A percentile compares a stretch with the other conserved stretches of the same genome.
Conservation (phyloP, 441 rosid genomes). For the Brassica hybrid region DNA sequence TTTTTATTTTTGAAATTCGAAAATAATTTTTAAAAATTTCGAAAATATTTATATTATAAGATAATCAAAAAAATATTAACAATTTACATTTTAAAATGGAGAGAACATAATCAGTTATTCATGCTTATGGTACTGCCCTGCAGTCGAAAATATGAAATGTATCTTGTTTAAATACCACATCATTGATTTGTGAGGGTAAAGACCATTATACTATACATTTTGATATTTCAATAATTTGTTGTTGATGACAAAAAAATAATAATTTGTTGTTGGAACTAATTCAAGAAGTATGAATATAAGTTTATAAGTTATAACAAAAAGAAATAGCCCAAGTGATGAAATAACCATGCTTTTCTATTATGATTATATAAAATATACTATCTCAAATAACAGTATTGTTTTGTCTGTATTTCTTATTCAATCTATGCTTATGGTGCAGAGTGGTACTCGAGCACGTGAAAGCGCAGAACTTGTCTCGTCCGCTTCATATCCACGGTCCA, state of each 20-base stretch:
- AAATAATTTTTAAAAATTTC: no score
- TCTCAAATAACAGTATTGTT: slow-evolving; percentile 3
- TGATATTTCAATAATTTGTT: not conserved
- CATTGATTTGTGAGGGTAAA: not conserved
- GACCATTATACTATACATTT: not conserved
- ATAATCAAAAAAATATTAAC: no score
- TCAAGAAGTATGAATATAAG: not conserved
- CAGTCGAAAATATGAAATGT: not conserved
- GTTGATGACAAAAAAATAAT: not conserved
- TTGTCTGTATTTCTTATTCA: not conserved
- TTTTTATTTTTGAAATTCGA: no score
- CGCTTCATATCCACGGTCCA: slow-evolving; percentile 16
- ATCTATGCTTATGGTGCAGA: slow-evolving; percentile 26
- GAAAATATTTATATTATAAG: no score
- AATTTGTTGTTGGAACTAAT: not conserved
- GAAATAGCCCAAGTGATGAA: not conserved
- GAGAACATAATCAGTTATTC: no score
- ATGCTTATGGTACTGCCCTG: not conserved
- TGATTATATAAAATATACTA: not conserved
- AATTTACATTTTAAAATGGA: no score
- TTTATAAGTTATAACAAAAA: not conserved
- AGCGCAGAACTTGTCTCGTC: slow-evolving; percentile 19
- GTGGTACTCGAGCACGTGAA: slow-evolving; percentile 37
- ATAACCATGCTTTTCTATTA: not conserved
- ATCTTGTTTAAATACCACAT: not conserved